Conservation (phyloP, 2,329 filamentous ascomycete genomes). For the Biscogniauxia sp. region DNA sequence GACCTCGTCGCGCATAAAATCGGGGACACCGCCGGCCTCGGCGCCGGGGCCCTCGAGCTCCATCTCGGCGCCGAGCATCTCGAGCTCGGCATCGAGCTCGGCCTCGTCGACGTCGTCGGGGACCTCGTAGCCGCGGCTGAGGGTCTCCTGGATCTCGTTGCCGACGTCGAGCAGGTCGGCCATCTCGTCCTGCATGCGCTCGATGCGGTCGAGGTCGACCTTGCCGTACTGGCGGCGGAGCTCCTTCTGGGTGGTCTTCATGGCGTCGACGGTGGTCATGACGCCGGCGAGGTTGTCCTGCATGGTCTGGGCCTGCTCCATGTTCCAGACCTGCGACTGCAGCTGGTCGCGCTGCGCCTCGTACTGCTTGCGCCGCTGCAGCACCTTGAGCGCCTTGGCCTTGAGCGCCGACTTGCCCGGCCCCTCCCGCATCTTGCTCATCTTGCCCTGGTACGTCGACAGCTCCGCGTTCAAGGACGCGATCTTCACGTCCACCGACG, state of each 20-base stretch:
- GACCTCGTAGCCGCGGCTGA: conserved; percentile 87
- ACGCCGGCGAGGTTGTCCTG: conserved; percentile 98
- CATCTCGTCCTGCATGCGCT: conserved; percentile 98
- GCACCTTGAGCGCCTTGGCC: conserved; percentile 89
- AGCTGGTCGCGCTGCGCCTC: conserved; percentile 92
- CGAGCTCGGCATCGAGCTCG: conserved; percentile 92
- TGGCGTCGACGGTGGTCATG: conserved; percentile 96
- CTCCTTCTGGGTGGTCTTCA: conserved; percentile 95
- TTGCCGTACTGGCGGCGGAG: conserved; percentile 94
- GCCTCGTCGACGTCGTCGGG: conserved; percentile 97
- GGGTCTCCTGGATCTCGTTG: conserved; percentile 96
- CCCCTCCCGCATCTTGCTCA: conserved; percentile 90
- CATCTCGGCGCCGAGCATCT: conserved; percentile 91
- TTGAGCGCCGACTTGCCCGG: conserved; percentile 91
- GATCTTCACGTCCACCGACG: conserved; percentile 89
- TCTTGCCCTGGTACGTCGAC: conserved; percentile 79
- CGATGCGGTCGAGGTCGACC: conserved; percentile 96
- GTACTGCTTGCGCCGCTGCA: conserved; percentile 92
- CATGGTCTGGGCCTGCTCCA: conserved; percentile 98
- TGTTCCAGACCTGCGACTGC: conserved; percentile 94
- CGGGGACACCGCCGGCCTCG: conserved; percentile 57
- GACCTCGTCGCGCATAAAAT: conserved; percentile 35
- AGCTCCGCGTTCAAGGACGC: conserved; percentile 90
- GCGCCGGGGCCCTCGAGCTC: conserved; percentile 71
- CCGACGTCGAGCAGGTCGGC: conserved; percentile 95